These are phyloP conservation scores for Primulina huaijiensis DNA, from an alignment of 257 asterid genomes.

Conservation along the genomic window DNA sequence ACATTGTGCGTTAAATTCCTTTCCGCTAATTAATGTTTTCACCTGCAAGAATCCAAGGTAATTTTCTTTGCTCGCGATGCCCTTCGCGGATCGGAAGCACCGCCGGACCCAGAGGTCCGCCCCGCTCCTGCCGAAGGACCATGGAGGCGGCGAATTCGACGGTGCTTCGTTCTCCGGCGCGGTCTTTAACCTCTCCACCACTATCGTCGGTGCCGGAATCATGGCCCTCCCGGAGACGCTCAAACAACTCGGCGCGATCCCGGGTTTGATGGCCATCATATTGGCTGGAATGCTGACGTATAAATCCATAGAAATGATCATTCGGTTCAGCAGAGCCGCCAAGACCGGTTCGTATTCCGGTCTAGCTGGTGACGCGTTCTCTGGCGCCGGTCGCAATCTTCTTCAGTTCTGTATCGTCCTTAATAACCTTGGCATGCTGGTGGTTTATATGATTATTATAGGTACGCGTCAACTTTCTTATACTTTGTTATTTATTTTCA, in stretches of 20 bases:
- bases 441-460: constrained; percentile 82
- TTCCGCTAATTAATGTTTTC: not conserved
- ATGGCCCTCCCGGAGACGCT: constrained; percentile 90
- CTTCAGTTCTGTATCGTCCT: constrained; percentile 68
- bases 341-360: constrained; percentile 67
- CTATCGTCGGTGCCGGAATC: constrained; percentile 86
- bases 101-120: constrained; percentile 64
- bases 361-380: constrained; percentile 63
- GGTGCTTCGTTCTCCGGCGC: constrained; percentile 78
- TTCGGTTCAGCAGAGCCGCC: constrained; percentile 65
- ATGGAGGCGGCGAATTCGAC: constrained; percentile 35
- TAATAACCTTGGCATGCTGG: constrained; percentile 70
- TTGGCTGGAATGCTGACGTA: constrained; percentile 70
- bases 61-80: constrained; percentile 26
- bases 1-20: not conserved
- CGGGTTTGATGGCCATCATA: constrained; percentile 59
- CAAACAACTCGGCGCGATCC: constrained; percentile 67
- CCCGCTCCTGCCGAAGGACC: constrained; percentile 61
- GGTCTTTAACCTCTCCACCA: constrained; percentile 78
- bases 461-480: constrained; percentile 36
- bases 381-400: constrained; percentile 55
- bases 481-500: constrained; percentile 2
- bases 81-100: constrained; percentile 53
- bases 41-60: no score
- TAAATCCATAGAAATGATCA: constrained; percentile 68